A percentile compares a stretch with the other conserved stretches of the same genome.
phyloP scores from a whole-genome alignment of 345 rosid genomes.

The Linum lewisii region DNA sequence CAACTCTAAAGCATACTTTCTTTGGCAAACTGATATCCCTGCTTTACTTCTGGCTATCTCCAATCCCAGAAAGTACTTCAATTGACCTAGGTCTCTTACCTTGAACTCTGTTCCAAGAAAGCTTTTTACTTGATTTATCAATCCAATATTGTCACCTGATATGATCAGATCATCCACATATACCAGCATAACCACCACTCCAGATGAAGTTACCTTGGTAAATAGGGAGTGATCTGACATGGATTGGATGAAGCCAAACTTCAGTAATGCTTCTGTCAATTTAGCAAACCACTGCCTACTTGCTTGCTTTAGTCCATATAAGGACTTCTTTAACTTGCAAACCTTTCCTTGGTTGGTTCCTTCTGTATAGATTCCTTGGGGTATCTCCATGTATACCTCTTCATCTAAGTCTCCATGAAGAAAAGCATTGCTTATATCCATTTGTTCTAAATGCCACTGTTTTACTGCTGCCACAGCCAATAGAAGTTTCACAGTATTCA shows the following conservation, averaged over 20 bases:
- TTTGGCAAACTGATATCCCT: too few relatives aligned
- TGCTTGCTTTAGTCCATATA: conserved; percentile 1
- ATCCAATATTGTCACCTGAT: too few relatives aligned
- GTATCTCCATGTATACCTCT: not conserved
- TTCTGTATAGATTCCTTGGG: not conserved
- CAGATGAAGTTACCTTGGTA: too few relatives aligned
- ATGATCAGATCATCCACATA: too few relatives aligned
- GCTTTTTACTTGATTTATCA: too few relatives aligned
- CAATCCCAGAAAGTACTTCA: too few relatives aligned
- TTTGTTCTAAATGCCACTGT: not conserved
- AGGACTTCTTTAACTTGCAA: not conserved
- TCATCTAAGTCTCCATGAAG: not conserved
- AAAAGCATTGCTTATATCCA: not conserved
- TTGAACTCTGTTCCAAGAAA: too few relatives aligned
- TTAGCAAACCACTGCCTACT: not conserved
- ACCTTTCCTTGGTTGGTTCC: not conserved
- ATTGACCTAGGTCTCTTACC: too few relatives aligned
- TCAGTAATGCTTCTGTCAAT: not conserved
- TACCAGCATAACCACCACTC: too few relatives aligned
- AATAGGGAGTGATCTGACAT: not conserved
- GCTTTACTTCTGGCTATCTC: too few relatives aligned
- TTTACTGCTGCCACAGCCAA: not conserved
- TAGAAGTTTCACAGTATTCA: not conserved
- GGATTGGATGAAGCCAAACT: not conserved
- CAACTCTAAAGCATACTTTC: too few relatives aligned